phyloP scores from a whole-genome alignment of 2,329 filamentous ascomycete species.

The Aspergillus sergii region DNA sequence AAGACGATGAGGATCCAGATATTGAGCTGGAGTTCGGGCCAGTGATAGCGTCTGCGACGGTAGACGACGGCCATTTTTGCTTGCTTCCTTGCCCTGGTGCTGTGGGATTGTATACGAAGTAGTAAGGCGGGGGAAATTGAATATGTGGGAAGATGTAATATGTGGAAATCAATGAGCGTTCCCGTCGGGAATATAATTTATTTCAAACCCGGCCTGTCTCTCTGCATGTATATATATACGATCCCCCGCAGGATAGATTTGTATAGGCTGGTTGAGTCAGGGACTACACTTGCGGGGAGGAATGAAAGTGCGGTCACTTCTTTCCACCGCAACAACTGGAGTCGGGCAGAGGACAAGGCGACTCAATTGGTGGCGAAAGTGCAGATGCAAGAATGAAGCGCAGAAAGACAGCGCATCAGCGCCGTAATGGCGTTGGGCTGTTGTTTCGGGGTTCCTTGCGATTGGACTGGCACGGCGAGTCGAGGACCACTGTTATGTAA shows the following conservation, averaged over 20 bases:
- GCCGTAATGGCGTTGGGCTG: constrained; percentile 6
- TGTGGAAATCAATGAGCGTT: background rate
- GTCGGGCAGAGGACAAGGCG: constrained; percentile 1
- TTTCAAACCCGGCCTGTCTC: background rate
- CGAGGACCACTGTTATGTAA: constrained; percentile 6
- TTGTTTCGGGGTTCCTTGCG: background rate
- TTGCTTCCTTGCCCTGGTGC: background rate
- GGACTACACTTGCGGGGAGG: background rate
- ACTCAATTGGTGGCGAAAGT: background rate
- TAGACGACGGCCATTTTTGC: constrained; percentile 35
- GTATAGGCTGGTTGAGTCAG: background rate
- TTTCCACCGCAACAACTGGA: background rate
- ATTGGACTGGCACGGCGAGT: background rate
- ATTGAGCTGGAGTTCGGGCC: constrained; percentile 67
- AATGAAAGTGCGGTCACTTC: background rate
- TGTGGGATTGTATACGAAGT: background rate
- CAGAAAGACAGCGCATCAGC: constrained; percentile 14
- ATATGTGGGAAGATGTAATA: background rate
- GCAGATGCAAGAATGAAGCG: background rate
- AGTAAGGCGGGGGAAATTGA: too few species aligned
- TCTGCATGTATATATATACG: background rate
- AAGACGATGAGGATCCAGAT: constrained; percentile 67
- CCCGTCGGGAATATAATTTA: background rate
- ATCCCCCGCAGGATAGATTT: background rate
- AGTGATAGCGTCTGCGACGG: constrained; percentile 57